These are phyloP conservation scores for Litchi chinensis DNA, from an alignment of 345 rosid genomes.

Conservation along the genomic window DNA sequence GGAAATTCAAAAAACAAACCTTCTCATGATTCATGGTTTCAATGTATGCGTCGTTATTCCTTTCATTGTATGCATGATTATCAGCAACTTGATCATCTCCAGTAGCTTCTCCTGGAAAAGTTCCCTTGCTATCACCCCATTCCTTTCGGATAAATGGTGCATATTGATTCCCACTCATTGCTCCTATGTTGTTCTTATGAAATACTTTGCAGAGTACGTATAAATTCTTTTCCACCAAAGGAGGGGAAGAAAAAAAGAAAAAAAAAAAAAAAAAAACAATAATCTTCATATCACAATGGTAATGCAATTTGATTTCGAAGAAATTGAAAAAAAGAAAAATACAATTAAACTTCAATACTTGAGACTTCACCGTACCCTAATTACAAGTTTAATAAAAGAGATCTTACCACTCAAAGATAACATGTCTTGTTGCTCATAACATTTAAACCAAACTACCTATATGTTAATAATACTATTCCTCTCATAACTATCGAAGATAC, in stretches of 20 bases:
- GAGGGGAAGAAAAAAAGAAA: not conserved
- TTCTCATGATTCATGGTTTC: not conserved
- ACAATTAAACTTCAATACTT: too few relatives aligned
- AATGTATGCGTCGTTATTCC: not conserved
- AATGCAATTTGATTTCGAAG: not conserved
- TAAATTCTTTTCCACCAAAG: conserved; percentile 41
- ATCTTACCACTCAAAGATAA: not conserved
- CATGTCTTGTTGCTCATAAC: not conserved
- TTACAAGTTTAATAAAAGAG: not conserved
- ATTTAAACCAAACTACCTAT: not conserved
- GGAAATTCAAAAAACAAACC: not conserved
- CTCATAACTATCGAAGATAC: too few relatives aligned
- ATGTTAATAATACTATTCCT: not conserved
- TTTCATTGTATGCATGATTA: conserved; percentile 20
- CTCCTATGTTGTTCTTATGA: conserved; percentile 85
- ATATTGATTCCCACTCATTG: conserved; percentile 79
- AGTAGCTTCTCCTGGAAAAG: conserved; percentile 64
- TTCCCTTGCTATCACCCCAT: conserved; percentile 59
- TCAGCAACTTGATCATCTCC: conserved; percentile 35
- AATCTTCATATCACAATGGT: not conserved
- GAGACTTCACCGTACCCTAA: not conserved
- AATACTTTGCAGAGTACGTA: conserved; percentile 90
- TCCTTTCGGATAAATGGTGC: conserved; percentile 79
- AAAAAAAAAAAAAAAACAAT: conserved; percentile 5
- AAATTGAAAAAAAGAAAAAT: not conserved